These are phyloP conservation scores for Lachnellula willkommii DNA, from an alignment of 2,329 filamentous ascomycete species.

Conservation along the genomic window DNA sequence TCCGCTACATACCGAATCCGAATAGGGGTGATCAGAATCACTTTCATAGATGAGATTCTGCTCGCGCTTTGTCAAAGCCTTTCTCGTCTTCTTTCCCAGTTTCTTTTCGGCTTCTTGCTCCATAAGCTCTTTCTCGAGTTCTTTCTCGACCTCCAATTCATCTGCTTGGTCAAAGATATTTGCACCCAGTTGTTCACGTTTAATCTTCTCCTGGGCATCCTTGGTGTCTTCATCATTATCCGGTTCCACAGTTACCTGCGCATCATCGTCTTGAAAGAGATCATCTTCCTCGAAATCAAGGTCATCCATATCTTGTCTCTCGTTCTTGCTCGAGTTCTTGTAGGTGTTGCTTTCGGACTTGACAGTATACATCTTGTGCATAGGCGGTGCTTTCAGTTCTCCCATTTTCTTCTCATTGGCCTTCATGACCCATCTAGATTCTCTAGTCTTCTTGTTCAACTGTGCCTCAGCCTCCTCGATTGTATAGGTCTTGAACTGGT, in stretches of 20 bases:
- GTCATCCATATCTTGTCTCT: slow-evolving; percentile 66
- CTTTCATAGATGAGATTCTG: slow-evolving; percentile 82
- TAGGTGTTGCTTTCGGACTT: slow-evolving; percentile 66
- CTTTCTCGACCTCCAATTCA: slow-evolving; percentile 67
- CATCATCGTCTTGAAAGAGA: slow-evolving; percentile 83
- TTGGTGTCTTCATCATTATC: slow-evolving; percentile 80
- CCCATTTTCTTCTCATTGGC: slow-evolving; percentile 54
- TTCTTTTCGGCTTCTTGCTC: slow-evolving; percentile 65
- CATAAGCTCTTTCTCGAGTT: slow-evolving; percentile 63
- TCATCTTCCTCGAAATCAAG: slow-evolving; percentile 63
- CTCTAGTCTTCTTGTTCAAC: slow-evolving; percentile 72
- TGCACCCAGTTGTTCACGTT: slow-evolving; percentile 76
- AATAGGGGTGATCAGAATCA: slow-evolving; percentile 57
- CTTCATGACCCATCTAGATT: slow-evolving; percentile 76
- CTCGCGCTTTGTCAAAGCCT: slow-evolving; percentile 77
- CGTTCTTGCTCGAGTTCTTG: slow-evolving; percentile 53
- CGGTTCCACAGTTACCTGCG: slow-evolving; percentile 66
- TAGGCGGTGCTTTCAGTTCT: slow-evolving; percentile 52
- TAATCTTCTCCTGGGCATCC: slow-evolving; percentile 65
- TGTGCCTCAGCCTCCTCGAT: slow-evolving; percentile 81
- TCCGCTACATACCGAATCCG: slow-evolving; percentile 42
- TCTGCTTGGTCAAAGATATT: slow-evolving; percentile 71
- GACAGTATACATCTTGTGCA: slow-evolving; percentile 48
- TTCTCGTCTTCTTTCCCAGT: slow-evolving; percentile 71
- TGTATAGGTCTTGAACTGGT: slow-evolving; percentile 69